A percentile compares a stretch with the other conserved stretches of the same genome.
Conservation (phyloP, 2,329 filamentous ascomycete species). For the Diaporthe amygdali region DNA sequence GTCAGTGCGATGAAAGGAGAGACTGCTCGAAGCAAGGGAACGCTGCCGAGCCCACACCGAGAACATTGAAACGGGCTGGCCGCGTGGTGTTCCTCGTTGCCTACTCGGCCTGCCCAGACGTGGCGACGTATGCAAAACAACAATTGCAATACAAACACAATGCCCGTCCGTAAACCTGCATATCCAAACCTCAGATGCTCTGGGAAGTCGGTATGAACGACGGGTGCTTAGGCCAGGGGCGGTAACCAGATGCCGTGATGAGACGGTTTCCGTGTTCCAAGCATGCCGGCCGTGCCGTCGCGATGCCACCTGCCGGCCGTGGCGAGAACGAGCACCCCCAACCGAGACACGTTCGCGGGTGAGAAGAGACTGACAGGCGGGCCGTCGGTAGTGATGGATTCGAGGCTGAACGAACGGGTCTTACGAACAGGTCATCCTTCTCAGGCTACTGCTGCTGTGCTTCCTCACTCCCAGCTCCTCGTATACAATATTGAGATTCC, state of each 20-base stretch:
- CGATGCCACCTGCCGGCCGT: neutral
- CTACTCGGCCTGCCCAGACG: neutral
- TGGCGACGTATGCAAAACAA: neutral
- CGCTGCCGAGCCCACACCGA: neutral
- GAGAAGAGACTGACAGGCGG: neutral
- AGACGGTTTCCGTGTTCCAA: conserved; percentile 4
- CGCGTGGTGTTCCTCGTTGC: neutral
- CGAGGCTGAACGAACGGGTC: conserved; percentile 3
- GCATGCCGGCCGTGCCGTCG: neutral
- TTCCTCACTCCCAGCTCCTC: neutral
- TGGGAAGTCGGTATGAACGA: neutral
- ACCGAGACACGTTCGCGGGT: neutral
- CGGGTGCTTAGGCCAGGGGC: neutral
- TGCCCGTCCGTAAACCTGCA: neutral
- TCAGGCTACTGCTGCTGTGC: neutral
- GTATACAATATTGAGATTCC: neutral
- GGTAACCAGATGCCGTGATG: neutral
- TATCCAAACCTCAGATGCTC: neutral
- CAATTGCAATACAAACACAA: neutral
- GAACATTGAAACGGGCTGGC: neutral
- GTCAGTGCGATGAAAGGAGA: neutral
- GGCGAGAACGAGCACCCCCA: neutral
- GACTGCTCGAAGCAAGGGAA: neutral
- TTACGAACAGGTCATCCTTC: neutral
- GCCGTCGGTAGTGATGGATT: neutral